Evolutionary conservation across 2,329 filamentous ascomycete genomes (phyloP).

Genomic region (Aspergillus quadrilineatus): DNA sequence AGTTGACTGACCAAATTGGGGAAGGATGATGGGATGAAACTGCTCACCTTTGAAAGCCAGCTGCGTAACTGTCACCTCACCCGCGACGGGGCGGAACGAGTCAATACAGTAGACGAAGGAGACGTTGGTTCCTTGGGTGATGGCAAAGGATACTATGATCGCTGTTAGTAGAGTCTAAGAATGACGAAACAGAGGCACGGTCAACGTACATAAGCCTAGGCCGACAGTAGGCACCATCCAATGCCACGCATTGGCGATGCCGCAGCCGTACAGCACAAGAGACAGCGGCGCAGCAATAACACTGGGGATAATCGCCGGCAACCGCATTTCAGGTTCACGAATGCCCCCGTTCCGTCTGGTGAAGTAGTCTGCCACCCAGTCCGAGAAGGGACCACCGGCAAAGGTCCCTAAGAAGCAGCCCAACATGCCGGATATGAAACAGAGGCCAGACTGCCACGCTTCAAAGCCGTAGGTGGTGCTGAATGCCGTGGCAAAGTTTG

Average conservation of each 20-base stretch:
- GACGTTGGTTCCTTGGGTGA: constrained; percentile 7
- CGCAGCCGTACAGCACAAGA: constrained; percentile 34
- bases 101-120: constrained; percentile 15
- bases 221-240: constrained; percentile 60
- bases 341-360: constrained; percentile 40
- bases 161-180: too few species aligned
- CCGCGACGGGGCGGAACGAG: constrained; percentile 8
- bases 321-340: constrained; percentile 33
- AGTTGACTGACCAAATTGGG: neutral
- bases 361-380: constrained; percentile 36
- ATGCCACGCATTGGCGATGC: constrained; percentile 30
- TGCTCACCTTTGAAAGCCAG: constrained; percentile 13
- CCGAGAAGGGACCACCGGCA: constrained; percentile 9
- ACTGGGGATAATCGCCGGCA: constrained; percentile 18
- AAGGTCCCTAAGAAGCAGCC: constrained; percentile 5
- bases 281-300: constrained; percentile 27
- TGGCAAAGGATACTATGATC: constrained; percentile 1
- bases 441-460: constrained; percentile 10
- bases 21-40: neutral
- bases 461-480: constrained; percentile 6
- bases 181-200: too few species aligned
- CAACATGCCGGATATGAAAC: constrained; percentile 4
- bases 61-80: constrained; percentile 8
- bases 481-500: constrained; percentile 12
- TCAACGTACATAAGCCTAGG: constrained; percentile 26